Base-by-base conservation (phyloP, 148 eudicot genomes). In the Chenopodium formosanum region DNA sequence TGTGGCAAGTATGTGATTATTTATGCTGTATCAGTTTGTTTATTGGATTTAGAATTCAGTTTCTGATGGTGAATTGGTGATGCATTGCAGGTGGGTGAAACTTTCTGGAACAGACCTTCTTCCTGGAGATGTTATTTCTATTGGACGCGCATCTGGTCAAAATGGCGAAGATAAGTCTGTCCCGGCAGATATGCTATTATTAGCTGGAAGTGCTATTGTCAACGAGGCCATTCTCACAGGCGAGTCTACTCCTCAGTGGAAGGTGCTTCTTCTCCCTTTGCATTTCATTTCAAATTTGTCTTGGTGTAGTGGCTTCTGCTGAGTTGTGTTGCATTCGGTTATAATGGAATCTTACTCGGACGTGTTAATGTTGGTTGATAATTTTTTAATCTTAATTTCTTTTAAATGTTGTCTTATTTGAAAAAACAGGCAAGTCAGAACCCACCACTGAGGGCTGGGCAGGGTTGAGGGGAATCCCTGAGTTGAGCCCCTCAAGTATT, bases 201-300 rank as follows among this genome's bases (percentile, higher is more conserved):
- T 96, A 81, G 90, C 97, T 83, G 99, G 99, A 83, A 96, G 84
- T 89, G 97, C 98, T 80, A 96, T 96, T 80, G 98, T 94, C 48
- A 96, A 96, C 80, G 99, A 96, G 87, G 99, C 99, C 53, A 96
- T 96, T 82, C 90, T 96, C 69, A 96, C 99, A 0, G 99, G 99
- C 85, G 98, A 96, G 89, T 96, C 99, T 78, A 96, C 99, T 70
- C 99, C 99, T 27, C 99, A 94, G 83, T 96, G 99, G 99, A 96
- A 96, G 98, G 99, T 94, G 76, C 67, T 81, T 52, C 46, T 70
- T 70, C 85, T 87, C 78, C 81, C 73, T 83, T 37, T 74, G n/a
- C 72, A 70, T 9, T 73, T 52, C 16, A 23, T 34, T 50, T 79
- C 10, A 20, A 56, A 7, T 56, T 56, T 56, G 62, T 50, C 9